Evolutionary conservation across 2,329 filamentous ascomycete species (phyloP), one percentile per base, ranked within the genome.

Genomic region (Periconia macrospinosa): DNA sequence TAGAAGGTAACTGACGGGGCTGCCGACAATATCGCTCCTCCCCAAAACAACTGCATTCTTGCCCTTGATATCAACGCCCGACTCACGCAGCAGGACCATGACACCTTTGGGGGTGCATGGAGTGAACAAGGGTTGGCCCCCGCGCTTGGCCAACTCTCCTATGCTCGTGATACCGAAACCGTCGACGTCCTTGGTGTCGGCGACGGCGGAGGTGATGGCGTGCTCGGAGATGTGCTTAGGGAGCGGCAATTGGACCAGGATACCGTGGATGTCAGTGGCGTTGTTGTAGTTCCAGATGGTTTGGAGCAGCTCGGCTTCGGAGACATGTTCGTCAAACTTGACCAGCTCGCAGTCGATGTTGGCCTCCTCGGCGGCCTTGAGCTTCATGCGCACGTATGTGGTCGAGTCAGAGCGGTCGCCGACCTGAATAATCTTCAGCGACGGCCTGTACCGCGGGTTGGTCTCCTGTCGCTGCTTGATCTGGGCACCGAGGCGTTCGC

Each of bases 351-450:
- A 97, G 59, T 84, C 82, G 71, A 99, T 97, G 70, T 91, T 91
- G 70, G 92, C 92, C 90, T 97, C 94, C 74, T 90, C 82, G 54
- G 94, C 94, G 62, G 94, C 94, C 83, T 97, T 99, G 70, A 97
- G 80, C 81, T 99, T 99, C 94, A 99, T 99, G 78, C 92, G 92
- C 77, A 99, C 93, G 89, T 99, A 99, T 49, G 93, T 97, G 70
- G 90, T 89, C 37, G 92, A 97, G 79, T 99, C 94, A 62, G 90
- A 91, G 67, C 94, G 87, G 75, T 92, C 89, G 72, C 92, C 94
- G 65, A 99, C 94, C 85, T 99, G 94, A 62, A 99, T 88, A 74
- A 99, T 99, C 75, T 92, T 94, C 73, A 99, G 82, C 61, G 85
- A 89, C 49, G 94, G 94, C 78, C 88, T 87, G 81, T 92, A 99